A percentile compares a stretch with the other conserved stretches of the same genome.
Evolutionary conservation across 1,139 yeast species (phyloP).

Genomic region (Kurtzmaniella quercitrusa): DNA sequence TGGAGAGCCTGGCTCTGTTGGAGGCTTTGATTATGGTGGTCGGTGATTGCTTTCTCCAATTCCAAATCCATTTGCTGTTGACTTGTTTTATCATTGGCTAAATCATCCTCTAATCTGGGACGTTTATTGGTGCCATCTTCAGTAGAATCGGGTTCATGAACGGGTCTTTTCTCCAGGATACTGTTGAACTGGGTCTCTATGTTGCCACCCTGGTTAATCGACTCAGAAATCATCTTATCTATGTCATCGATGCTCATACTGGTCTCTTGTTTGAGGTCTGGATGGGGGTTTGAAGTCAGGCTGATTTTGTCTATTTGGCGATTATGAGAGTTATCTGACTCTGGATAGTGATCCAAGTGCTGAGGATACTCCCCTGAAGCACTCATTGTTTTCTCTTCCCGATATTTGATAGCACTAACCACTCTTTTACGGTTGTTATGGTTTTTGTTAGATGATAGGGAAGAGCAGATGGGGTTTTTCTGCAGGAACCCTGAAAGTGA

Average conservation of each 20-base stretch:
- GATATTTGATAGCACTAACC: background rate
- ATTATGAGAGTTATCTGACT: slow-evolving; percentile 3
- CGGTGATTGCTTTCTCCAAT: background rate
- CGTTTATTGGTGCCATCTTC: slow-evolving; percentile 2
- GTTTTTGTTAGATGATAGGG: background rate
- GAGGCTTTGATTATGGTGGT: slow-evolving; percentile 1
- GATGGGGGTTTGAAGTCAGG: background rate
- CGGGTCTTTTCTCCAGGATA: slow-evolving; percentile 3
- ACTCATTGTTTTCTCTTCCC: background rate
- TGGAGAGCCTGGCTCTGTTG: slow-evolving; percentile 3
- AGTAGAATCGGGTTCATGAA: slow-evolving; percentile 1
- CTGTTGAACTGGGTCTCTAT: slow-evolving; percentile 1
- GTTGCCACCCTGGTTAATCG: slow-evolving; percentile 10
- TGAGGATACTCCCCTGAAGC: background rate
- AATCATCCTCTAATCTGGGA: slow-evolving; percentile 2
- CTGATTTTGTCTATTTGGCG: background rate
- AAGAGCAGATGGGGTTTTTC: background rate
- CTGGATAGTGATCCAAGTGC: background rate
- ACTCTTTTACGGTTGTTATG: background rate
- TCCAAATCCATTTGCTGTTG: slow-evolving; percentile 2
- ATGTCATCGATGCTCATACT: slow-evolving; percentile 14
- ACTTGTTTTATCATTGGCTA: slow-evolving; percentile 1
- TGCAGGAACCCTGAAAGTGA: background rate
- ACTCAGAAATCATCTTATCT: slow-evolving; percentile 15
- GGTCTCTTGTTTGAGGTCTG: slow-evolving; percentile 5